A percentile compares a stretch with the other conserved stretches of the same genome.
Conservation (phyloP, 2,329 filamentous ascomycete genomes). For the Rhynchosporium secalis region DNA sequence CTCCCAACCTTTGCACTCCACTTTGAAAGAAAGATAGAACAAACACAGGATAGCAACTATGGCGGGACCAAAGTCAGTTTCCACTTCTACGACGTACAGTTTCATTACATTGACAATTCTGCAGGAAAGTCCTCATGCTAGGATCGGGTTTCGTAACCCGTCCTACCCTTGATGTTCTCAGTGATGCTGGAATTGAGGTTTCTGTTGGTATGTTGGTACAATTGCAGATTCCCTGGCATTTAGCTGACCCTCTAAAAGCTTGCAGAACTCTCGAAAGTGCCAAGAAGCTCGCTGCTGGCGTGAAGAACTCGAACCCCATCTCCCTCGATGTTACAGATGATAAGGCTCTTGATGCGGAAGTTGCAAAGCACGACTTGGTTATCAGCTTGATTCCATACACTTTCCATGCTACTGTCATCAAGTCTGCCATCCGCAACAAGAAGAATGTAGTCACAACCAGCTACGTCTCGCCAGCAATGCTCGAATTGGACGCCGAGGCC, state of each 20-base stretch:
- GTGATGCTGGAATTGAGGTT: slow-evolving; percentile 56
- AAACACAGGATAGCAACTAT: slow-evolving; percentile 26
- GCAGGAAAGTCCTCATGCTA: slow-evolving; percentile 48
- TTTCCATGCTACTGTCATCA: slow-evolving; percentile 85
- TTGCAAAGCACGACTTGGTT: slow-evolving; percentile 77
- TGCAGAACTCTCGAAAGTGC: slow-evolving; percentile 80
- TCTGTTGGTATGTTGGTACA: slow-evolving; percentile 50
- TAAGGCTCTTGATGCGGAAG: slow-evolving; percentile 74
- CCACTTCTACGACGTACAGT: no score
- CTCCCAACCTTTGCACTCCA: no score
- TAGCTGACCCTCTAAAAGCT: slow-evolving; percentile 49
- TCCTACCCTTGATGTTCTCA: slow-evolving; percentile 59
- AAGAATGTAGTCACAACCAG: slow-evolving; percentile 95
- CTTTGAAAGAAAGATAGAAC: background rate
- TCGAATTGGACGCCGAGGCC: slow-evolving; percentile 77
- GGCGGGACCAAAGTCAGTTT: slow-evolving; percentile 31
- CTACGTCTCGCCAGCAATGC: slow-evolving; percentile 90
- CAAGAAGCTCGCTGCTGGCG: slow-evolving; percentile 69
- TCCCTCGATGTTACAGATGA: slow-evolving; percentile 81
- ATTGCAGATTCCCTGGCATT: background rate
- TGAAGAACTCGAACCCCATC: slow-evolving; percentile 73
- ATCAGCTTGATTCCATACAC: slow-evolving; percentile 89
- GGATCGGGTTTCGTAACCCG: slow-evolving; percentile 55
- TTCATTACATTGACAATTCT: background rate
- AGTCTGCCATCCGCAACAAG: slow-evolving; percentile 88